These are phyloP conservation scores for Trichoderma reesei DNA, from an alignment of 495 filamentous ascomycete species.

Conservation along the genomic window DNA sequence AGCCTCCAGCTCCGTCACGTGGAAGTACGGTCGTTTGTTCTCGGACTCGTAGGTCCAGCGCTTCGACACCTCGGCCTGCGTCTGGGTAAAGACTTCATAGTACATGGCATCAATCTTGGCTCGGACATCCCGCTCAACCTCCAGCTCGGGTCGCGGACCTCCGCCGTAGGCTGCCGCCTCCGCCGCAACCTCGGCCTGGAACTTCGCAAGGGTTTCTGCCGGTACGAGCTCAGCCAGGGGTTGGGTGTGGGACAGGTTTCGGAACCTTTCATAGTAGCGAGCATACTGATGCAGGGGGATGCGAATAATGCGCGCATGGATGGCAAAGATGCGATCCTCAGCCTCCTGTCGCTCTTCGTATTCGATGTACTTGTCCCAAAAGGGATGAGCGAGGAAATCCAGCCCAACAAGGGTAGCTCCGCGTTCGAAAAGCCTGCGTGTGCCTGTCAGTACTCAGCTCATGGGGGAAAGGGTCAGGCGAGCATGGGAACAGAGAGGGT, in stretches of 20 bases:
- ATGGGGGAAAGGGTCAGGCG: slow-evolving; percentile 19
- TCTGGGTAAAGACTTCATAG: slow-evolving; percentile 69
- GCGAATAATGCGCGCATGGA: slow-evolving; percentile 75
- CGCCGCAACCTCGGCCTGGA: slow-evolving; percentile 58
- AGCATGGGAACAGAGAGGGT: slow-evolving; percentile 36
- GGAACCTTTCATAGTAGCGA: slow-evolving; percentile 87
- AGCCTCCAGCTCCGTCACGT: slow-evolving; percentile 86
- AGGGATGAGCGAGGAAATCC: slow-evolving; percentile 88
- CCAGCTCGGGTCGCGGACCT: slow-evolving; percentile 50
- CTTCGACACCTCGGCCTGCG: slow-evolving; percentile 83
- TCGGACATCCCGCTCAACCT: slow-evolving; percentile 76
- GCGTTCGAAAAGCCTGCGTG: slow-evolving; percentile 78
- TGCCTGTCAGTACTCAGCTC: slow-evolving; percentile 46
- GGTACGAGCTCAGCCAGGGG: slow-evolving; percentile 66
- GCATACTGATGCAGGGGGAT: slow-evolving; percentile 97
- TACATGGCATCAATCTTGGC: slow-evolving; percentile 70
- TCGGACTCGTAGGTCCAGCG: slow-evolving; percentile 92
- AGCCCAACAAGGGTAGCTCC: slow-evolving; percentile 76
- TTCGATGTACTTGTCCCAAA: slow-evolving; percentile 98
- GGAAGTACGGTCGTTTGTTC: slow-evolving; percentile 95
- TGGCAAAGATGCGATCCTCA: slow-evolving; percentile 75
- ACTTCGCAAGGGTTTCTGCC: slow-evolving; percentile 55
- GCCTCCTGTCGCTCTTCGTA: slow-evolving; percentile 87
- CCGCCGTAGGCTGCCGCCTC: slow-evolving; percentile 36
- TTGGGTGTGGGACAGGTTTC: slow-evolving; percentile 61